Conservation (phyloP, 2,329 filamentous ascomycete genomes). For the Arthrobotrys sphaeroides region DNA sequence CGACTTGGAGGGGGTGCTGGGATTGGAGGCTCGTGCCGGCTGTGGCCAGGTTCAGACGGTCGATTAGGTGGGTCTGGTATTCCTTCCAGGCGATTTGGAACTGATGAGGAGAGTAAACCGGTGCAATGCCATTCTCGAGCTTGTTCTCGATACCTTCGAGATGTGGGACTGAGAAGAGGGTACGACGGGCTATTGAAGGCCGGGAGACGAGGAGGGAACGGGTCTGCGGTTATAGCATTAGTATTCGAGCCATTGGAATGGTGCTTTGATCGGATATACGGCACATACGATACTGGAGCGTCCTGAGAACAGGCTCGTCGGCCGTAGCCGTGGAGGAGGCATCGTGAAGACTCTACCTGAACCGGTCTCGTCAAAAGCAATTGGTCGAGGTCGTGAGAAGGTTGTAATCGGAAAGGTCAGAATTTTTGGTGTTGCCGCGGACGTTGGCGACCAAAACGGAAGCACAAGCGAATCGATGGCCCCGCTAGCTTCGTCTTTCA, state of each 20-base stretch:
- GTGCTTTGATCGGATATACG: not conserved
- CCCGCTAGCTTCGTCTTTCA: not conserved
- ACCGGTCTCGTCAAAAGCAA: not conserved
- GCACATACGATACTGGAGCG: slow-evolving; percentile 31
- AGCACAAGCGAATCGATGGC: slow-evolving; percentile 11
- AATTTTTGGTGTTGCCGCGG: slow-evolving; percentile 47
- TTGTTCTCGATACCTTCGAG: not conserved
- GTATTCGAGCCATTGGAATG: not conserved
- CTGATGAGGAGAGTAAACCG: slow-evolving; percentile 74
- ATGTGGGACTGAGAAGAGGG: slow-evolving; percentile 2
- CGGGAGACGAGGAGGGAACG: slow-evolving; percentile 1
- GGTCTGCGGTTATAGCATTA: slow-evolving; percentile 14
- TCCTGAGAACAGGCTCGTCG: slow-evolving; percentile 24
- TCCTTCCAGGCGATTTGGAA: slow-evolving; percentile 82
- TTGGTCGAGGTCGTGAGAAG: slow-evolving; percentile 2
- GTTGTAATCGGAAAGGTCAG: slow-evolving; percentile 7
- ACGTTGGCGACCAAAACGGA: slow-evolving; percentile 21
- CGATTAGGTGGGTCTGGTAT: slow-evolving; percentile 78
- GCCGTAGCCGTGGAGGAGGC: slow-evolving; percentile 48
- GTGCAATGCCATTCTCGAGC: slow-evolving; percentile 69
- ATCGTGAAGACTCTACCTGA: slow-evolving; percentile 6
- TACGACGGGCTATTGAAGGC: not conserved
- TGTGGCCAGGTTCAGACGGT: slow-evolving; percentile 78
- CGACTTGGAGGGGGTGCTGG: slow-evolving; percentile 72
- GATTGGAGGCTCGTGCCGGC: slow-evolving; percentile 74